These are phyloP conservation scores for Amanita inopinata DNA, from an alignment of 768 basidiomycete genomes.

Conservation along the genomic window DNA sequence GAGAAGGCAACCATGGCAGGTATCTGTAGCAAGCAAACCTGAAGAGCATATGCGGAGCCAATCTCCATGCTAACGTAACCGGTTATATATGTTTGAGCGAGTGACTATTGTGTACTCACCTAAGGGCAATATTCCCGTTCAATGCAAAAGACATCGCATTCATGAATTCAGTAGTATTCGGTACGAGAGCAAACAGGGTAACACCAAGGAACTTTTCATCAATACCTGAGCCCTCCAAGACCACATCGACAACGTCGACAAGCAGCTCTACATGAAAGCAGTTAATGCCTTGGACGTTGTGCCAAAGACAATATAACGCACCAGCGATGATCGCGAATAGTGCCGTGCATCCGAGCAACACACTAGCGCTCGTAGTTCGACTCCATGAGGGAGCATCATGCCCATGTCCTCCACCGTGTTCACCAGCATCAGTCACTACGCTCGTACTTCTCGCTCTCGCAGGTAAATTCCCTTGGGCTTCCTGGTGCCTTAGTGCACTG, in stretches of 20 bases:
- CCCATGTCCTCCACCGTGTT: conserved; percentile 35
- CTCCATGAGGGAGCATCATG: conserved; percentile 99
- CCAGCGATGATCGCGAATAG: conserved; percentile 95
- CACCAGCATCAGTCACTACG: conserved; percentile 30
- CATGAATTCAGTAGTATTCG: conserved; percentile 99
- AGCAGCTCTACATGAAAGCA: conserved; percentile 62
- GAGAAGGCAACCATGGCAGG: conserved; percentile 99
- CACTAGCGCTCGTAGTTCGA: conserved; percentile 78
- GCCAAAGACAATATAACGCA: conserved; percentile 26
- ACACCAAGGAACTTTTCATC: conserved; percentile 97
- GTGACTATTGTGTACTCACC: conserved; percentile 39
- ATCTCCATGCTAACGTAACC: conserved; percentile 80
- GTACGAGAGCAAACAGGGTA: conserved; percentile 93
- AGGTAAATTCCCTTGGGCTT: conserved; percentile 41
- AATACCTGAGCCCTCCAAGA: conserved; percentile 82
- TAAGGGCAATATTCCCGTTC: conserved; percentile 93
- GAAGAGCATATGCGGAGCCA: conserved; percentile 96
- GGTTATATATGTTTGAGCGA: not conserved
- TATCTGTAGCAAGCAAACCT: conserved; percentile 95
- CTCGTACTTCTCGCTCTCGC: conserved; percentile 33
- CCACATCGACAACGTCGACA: conserved; percentile 90
- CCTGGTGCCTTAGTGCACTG: conserved; percentile 78
- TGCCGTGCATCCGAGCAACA: conserved; percentile 81
- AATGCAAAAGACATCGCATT: conserved; percentile 97
- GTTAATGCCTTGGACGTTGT: not conserved